Conservation (phyloP, 108 stramenopile species). For the Pseudonitzschia multiseries region DNA sequence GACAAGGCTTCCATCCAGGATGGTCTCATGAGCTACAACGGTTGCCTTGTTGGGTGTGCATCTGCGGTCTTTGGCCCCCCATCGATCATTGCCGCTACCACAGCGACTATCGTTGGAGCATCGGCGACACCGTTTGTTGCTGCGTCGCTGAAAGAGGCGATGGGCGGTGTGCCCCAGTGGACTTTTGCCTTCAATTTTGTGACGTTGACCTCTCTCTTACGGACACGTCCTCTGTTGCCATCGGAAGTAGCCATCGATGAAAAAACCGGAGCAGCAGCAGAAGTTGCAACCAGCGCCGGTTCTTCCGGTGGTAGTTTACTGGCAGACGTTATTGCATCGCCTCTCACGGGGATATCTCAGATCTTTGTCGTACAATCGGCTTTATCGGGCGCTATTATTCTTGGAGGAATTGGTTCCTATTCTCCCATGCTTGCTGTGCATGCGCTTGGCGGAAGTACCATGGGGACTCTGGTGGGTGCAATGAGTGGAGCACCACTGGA, state of each 20-base stretch:
- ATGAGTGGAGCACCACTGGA: slow-evolving; percentile 33
- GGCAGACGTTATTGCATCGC: slow-evolving; percentile 32
- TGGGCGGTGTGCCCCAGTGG: slow-evolving; percentile 65
- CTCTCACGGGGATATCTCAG: slow-evolving; percentile 75
- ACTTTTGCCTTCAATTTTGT: slow-evolving; percentile 81
- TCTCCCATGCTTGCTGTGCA: slow-evolving; percentile 64
- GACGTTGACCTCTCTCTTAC: slow-evolving; percentile 57
- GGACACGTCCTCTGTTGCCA: slow-evolving; percentile 47
- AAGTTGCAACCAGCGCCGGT: background rate
- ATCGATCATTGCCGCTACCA: slow-evolving; percentile 34
- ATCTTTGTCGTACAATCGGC: slow-evolving; percentile 80
- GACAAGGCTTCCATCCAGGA: slow-evolving; percentile 41
- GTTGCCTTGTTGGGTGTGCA: slow-evolving; percentile 81
- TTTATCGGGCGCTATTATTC: slow-evolving; percentile 50
- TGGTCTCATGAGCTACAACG: slow-evolving; percentile 80
- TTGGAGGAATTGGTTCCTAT: slow-evolving; percentile 38
- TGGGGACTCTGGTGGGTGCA: slow-evolving; percentile 56
- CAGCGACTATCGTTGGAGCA: slow-evolving; percentile 53
- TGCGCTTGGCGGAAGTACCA: slow-evolving; percentile 53
- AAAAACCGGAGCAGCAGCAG: background rate
- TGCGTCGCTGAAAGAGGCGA: slow-evolving; percentile 48
- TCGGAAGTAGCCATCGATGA: background rate
- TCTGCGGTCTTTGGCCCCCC: slow-evolving; percentile 62
- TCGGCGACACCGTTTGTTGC: slow-evolving; percentile 62
- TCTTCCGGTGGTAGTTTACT: slow-evolving; percentile 8